These are phyloP conservation scores for Schizopora paradoxa DNA, from an alignment of 1,284 basidiomycete species.

Conservation along the genomic window DNA sequence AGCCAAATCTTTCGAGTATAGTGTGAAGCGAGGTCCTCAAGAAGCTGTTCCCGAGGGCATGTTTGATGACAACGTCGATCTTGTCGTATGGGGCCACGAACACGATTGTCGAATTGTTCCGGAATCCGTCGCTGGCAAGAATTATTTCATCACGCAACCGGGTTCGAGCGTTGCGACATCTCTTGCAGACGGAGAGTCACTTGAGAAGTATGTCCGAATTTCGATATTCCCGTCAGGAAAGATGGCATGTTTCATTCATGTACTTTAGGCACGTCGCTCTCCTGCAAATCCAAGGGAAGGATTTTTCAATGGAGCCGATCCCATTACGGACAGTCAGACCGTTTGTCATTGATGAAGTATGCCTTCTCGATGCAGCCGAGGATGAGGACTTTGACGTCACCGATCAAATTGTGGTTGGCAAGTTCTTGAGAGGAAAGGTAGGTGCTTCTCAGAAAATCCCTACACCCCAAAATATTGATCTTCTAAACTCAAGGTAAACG, in stretches of 20 bases:
- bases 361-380: constrained; percentile 70
- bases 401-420: constrained; percentile 77
- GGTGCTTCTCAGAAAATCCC: constrained; percentile 17
- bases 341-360: constrained; percentile 87
- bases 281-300: constrained; percentile 78
- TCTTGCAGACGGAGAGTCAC: constrained; percentile 83
- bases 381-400: constrained; percentile 70
- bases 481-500: constrained; percentile 54
- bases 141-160: constrained; percentile 91
- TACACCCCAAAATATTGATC: background rate
- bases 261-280: constrained; percentile 77
- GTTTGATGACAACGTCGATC: constrained; percentile 92
- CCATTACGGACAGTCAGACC: constrained; percentile 89
- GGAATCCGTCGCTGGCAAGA: constrained; percentile 86
- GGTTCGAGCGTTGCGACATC: constrained; percentile 95
- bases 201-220: constrained; percentile 66
- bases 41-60: constrained; percentile 92
- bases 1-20: constrained; percentile 31
- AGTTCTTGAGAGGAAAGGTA: constrained; percentile 72
- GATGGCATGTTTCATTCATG: constrained; percentile 1
- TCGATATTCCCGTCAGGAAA: background rate
- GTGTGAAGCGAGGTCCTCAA: constrained; percentile 90
- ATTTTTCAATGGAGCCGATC: constrained; percentile 83
- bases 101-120: constrained; percentile 94
- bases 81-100: constrained; percentile 98